Evolutionary conservation across 345 rosid genomes (phyloP), one percentile per base, ranked within the genome.

Genomic region (Gossypium sturtianum): DNA sequence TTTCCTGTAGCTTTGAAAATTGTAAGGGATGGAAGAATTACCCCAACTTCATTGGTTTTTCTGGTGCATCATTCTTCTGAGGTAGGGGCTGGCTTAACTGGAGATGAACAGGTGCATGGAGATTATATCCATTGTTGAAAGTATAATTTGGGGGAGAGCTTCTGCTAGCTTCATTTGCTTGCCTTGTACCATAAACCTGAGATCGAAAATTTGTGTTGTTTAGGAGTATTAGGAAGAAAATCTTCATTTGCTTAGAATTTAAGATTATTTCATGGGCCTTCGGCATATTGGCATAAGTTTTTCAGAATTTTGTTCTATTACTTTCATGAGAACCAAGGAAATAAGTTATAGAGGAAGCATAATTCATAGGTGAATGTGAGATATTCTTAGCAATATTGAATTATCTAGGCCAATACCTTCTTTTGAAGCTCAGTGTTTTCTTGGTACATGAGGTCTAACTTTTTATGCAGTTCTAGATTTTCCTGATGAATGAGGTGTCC

Each of bases 401-500:
- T 51, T 49, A 4, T 27, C 59, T 69, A 41, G 5, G n/a, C 13
- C 19, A 61, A 15, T 90, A 89, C 94, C 94, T 91, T 87, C 74
- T 76, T 83, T 45, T 75, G 82, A 65, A 88, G 74, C 70, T 60
- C 65, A 77, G 75, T 74, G 43, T 90, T 88, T 82, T 91, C 93
- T 71, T 81, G 86, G 68, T 63, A 56, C 45, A 83, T 61, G 75
- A 85, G 78, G 76, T 78, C 82, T 51, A 90, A 74, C 79, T 87
- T 87, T 74, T 81, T 83, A 68, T 80, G 81, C 68, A 91, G 80
- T 56, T 83, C 85, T 17, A 83, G 41, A 41, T 88, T 90, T 82
- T 89, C 94, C 80, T 88, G 83, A 83, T 85, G 92, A 74, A 74
- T 74, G 71, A 84, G 82, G 72, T 77, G 79, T 60, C 89, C 92